Evolutionary conservation across 768 basidiomycete genomes (phyloP).

Genomic region (Rossbeevera mucosa): DNA sequence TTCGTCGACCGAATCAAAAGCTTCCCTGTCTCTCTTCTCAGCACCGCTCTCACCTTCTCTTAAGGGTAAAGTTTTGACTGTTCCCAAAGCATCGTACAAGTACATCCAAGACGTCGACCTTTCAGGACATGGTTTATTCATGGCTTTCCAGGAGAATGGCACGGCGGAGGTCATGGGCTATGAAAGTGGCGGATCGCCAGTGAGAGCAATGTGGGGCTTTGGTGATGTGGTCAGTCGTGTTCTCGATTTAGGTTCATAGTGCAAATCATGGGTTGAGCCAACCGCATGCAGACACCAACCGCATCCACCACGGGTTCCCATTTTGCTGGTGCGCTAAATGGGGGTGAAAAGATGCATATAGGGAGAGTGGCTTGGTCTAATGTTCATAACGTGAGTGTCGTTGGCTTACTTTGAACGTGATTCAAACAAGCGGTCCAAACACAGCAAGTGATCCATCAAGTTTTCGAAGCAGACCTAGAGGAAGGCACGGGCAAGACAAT

Average conservation of each 20-base stretch:
- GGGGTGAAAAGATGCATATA: slow-evolving; percentile 49
- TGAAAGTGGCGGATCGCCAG: slow-evolving; percentile 34
- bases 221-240: slow-evolving; percentile 42
- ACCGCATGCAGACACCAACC: slow-evolving; percentile 36
- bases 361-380: slow-evolving; percentile 68
- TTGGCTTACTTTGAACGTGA: background rate
- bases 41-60: slow-evolving; percentile 50
- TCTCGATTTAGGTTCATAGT: background rate
- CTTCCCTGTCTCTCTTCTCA: slow-evolving; percentile 20
- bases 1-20: slow-evolving; percentile 7
- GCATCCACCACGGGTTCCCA: slow-evolving; percentile 42
- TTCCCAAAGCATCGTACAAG: slow-evolving; percentile 45
- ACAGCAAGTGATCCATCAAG: slow-evolving; percentile 52
- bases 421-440: slow-evolving; percentile 1
- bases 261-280: background rate
- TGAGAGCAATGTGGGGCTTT: slow-evolving; percentile 51
- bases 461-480: slow-evolving; percentile 47
- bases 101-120: slow-evolving; percentile 61
- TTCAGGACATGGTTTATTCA: slow-evolving; percentile 48
- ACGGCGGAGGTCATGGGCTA: slow-evolving; percentile 53
- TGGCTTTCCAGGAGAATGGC: slow-evolving; percentile 56
- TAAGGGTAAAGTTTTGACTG: slow-evolving; percentile 39
- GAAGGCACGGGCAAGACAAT: slow-evolving; percentile 44
- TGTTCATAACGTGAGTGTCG: slow-evolving; percentile 42
- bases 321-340: slow-evolving; percentile 55